Evolutionary conservation across 2,329 filamentous ascomycete genomes (phyloP).

Genomic region (Penicillium aurantiogriseum): DNA sequence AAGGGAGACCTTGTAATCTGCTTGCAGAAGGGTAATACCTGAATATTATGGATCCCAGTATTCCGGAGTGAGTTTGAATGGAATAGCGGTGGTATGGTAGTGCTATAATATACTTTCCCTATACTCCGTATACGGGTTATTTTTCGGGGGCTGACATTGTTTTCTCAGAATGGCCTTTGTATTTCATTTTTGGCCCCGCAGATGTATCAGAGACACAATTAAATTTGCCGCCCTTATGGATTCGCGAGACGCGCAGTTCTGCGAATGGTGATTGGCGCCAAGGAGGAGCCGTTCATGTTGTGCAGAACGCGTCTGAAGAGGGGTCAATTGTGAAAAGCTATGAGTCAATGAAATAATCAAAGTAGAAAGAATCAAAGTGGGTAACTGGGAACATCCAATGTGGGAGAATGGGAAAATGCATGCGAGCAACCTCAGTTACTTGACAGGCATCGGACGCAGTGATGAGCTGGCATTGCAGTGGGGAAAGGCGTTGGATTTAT

Average conservation of each 20-base stretch:
- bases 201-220: constrained; percentile 11
- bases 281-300: constrained; percentile 27
- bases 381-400: constrained; percentile 4
- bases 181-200: constrained; percentile 14
- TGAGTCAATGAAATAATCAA: constrained; percentile 4
- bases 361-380: not conserved
- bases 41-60: not conserved
- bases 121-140: not conserved
- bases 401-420: constrained; percentile 8
- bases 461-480: constrained; percentile 68
- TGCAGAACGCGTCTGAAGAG: constrained; percentile 27
- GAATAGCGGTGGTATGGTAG: not conserved
- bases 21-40: not conserved
- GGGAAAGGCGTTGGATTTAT: constrained; percentile 34
- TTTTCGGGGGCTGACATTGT: not conserved
- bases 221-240: constrained; percentile 17
- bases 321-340: not conserved
- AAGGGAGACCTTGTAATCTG: not conserved
- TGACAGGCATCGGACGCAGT: constrained; percentile 60
- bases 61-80: not conserved
- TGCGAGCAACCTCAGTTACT: constrained; percentile 14
- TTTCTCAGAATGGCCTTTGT: not conserved
- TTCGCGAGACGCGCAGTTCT: constrained; percentile 27
- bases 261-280: constrained; percentile 23
- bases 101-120: not conserved